These are phyloP conservation scores for Epithemia pelagica DNA, from an alignment of 108 stramenopile species.

Conservation along the genomic window DNA sequence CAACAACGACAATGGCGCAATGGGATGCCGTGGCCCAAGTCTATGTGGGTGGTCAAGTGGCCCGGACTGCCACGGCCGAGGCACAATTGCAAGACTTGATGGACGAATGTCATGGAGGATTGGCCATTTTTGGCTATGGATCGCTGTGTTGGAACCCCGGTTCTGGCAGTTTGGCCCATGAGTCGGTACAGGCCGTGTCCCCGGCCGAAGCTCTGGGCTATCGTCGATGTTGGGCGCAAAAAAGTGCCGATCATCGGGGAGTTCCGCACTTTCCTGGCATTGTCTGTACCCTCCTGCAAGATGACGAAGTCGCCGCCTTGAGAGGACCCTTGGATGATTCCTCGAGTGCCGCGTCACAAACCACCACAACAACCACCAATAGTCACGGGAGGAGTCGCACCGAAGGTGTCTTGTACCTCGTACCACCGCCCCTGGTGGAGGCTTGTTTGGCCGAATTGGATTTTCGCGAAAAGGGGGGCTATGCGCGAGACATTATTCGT, in stretches of 20 bases:
- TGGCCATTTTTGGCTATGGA: constrained; percentile 81
- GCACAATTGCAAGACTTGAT: constrained; percentile 40
- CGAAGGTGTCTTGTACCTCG: constrained; percentile 64
- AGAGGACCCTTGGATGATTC: neutral
- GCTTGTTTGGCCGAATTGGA: constrained; percentile 79
- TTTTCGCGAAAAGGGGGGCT: constrained; percentile 84
- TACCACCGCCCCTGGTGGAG: constrained; percentile 56
- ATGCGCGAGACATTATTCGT: constrained; percentile 72
- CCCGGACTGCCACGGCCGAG: constrained; percentile 22
- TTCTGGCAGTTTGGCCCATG: constrained; percentile 37
- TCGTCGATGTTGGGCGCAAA: constrained; percentile 75
- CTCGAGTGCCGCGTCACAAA: neutral
- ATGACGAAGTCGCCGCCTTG: constrained; percentile 18
- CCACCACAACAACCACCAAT: neutral
- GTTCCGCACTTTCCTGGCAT: constrained; percentile 62
- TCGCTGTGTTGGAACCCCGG: constrained; percentile 85
- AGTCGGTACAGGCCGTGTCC: constrained; percentile 2
- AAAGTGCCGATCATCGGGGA: constrained; percentile 83
- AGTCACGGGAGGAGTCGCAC: no score
- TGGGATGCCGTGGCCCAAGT: constrained; percentile 73
- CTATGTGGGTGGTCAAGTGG: constrained; percentile 58
- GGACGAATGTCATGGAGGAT: constrained; percentile 23
- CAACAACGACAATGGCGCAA: neutral
- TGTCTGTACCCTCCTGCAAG: constrained; percentile 76
- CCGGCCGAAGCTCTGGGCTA: constrained; percentile 42